Base-by-base conservation (phyloP, 2,329 filamentous ascomycete genomes). In the Beauveria australis region DNA sequence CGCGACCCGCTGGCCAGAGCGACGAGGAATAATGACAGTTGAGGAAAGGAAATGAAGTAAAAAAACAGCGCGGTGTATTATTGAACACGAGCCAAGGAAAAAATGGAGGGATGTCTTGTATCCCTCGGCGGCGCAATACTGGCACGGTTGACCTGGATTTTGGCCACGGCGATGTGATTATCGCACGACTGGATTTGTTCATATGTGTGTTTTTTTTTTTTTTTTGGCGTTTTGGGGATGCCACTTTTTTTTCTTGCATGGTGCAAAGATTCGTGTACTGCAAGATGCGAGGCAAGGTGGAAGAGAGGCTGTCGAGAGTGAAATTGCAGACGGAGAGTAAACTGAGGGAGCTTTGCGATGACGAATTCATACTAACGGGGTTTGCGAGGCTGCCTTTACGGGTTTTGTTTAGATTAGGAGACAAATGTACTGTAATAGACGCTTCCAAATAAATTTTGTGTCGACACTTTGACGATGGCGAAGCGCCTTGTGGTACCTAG, bases 21-120 rank as follows among this genome's bases (percentile, higher is more conserved):
- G 81, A 85, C 64, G 79, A 83, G 63, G 81, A 85, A 54, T 80
- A 67, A 72, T 46, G 60, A 53, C 24, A 40, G 55, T 60, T 24
- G 57, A 46, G 41, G 63, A 58, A 62, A 62, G 53, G 61, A 60
- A 56, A 66, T 48, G 49, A 19, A 46, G 60, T 30, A 9, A 30
- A 30, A 24, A 24, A 24, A 24, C 14, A 41, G 58, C 55, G 40
- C 43, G 48, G 33, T 61, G 61, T 61, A 60, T 53, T 53, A 64
- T 56, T 46, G 54, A 46, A 44, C 43, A 53, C 48, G 55, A 53
- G 52, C 59, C 59, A 61, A 26, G 52, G 59, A 49, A 61, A 30
- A 61, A 61, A 47, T 52, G 59, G 60, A 53, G 41, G 58, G 51
- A 33, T 14, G 37, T 54, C 48, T 53, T 28, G 30, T 41, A 26